Evolutionary conservation across 768 basidiomycete species (phyloP).

Genomic region (Suillus tomentosus): DNA sequence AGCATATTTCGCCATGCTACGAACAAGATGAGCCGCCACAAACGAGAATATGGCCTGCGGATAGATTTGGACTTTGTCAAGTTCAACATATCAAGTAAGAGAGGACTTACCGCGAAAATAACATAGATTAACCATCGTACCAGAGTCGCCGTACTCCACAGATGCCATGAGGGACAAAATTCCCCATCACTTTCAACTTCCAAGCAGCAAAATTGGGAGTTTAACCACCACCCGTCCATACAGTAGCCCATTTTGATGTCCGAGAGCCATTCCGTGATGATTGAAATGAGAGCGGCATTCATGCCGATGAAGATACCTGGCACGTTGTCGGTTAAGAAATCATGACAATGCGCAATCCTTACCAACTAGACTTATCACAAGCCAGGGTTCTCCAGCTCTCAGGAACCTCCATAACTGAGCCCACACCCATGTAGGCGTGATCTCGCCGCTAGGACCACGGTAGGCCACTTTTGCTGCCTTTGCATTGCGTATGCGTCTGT

Average conservation of each 20-base stretch:
- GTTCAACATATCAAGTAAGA: neutral
- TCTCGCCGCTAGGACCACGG: constrained; percentile 50
- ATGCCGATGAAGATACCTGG: constrained; percentile 88
- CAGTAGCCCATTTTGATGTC: constrained; percentile 99
- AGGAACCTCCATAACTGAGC: constrained; percentile 57
- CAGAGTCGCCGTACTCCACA: constrained; percentile 76
- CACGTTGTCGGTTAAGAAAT: neutral
- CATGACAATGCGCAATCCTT: constrained; percentile 29
- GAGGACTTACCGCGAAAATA: constrained; percentile 74
- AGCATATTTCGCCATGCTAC: constrained; percentile 88
- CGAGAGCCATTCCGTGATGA: constrained; percentile 95
- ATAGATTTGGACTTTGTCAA: constrained; percentile 10
- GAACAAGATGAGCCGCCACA: constrained; percentile 86
- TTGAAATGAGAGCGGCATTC: constrained; percentile 94
- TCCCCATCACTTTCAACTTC: constrained; percentile 85
- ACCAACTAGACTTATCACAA: constrained; percentile 91
- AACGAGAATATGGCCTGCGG: constrained; percentile 78
- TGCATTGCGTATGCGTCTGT: constrained; percentile 68
- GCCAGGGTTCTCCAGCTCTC: constrained; percentile 85
- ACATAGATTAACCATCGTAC: constrained; percentile 88
- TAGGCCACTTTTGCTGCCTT: constrained; percentile 41
- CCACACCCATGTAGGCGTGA: constrained; percentile 62
- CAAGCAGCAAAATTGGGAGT: constrained; percentile 98
- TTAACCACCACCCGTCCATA: constrained; percentile 96
- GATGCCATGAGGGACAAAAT: constrained; percentile 88